These are phyloP conservation scores for Strigomonas galati DNA, from an alignment of 208 protist genomes.

Conservation along the genomic window DNA sequence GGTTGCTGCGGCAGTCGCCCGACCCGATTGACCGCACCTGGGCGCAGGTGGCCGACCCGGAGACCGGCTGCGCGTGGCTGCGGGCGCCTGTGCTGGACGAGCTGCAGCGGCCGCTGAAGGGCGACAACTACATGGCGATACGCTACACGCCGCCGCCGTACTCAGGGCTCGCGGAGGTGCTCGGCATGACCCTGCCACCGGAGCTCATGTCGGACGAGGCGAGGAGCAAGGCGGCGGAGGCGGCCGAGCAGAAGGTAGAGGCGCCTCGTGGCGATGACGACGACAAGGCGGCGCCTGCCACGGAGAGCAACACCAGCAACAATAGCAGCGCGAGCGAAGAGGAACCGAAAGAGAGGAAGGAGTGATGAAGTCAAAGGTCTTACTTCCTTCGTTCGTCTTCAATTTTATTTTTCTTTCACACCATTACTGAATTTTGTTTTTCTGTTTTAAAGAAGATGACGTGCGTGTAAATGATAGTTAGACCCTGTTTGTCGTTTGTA, in stretches of 20 bases:
- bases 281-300: neutral
- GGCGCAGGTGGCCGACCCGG: constrained; percentile 72
- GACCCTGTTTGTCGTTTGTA: too few species aligned
- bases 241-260: neutral
- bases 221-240: constrained; percentile 12
- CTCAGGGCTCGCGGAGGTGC: constrained; percentile 30
- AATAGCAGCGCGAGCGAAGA: too few species aligned
- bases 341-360: too few species aligned
- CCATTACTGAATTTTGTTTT: too few species aligned
- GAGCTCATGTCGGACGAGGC: constrained; percentile 6
- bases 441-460: too few species aligned
- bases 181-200: neutral
- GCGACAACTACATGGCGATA: constrained; percentile 77
- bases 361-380: too few species aligned
- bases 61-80: constrained; percentile 89
- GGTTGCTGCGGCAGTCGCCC: constrained; percentile 78
- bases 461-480: too few species aligned
- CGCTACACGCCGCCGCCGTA: constrained; percentile 89
- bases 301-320: neutral
- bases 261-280: neutral
- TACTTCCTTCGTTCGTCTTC: too few species aligned
- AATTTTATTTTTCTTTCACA: too few species aligned
- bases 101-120: constrained; percentile 78
- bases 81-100: constrained; percentile 68
- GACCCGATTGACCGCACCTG: constrained; percentile 88